phyloP scores from a whole-genome alignment of 805 yeast species.

The Lachancea thermotolerans region DNA sequence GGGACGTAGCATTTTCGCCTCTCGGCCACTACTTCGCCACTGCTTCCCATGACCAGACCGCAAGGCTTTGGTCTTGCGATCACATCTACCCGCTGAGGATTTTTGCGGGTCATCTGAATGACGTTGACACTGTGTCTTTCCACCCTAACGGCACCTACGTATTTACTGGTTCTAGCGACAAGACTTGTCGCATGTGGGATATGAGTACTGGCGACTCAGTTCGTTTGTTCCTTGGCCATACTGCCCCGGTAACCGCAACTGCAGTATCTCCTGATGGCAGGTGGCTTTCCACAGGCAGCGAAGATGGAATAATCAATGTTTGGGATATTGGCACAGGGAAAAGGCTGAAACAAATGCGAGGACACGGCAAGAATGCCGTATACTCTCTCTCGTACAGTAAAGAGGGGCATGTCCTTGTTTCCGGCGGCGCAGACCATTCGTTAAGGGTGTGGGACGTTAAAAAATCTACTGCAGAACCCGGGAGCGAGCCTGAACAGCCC shows the following conservation, averaged over 20 bases:
- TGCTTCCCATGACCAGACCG: conserved; percentile 96
- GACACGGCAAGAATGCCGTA: conserved; percentile 84
- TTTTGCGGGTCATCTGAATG: conserved; percentile 95
- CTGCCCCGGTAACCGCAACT: conserved; percentile 77
- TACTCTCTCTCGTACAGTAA: conserved; percentile 77
- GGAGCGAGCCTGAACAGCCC: conserved; percentile 70
- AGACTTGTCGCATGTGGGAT: conserved; percentile 98
- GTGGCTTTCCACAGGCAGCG: conserved; percentile 93
- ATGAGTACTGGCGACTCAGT: conserved; percentile 82
- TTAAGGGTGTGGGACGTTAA: conserved; percentile 96
- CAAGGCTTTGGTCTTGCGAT: conserved; percentile 95
- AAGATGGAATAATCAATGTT: conserved; percentile 77
- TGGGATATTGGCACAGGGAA: conserved; percentile 96
- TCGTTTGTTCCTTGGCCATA: conserved; percentile 86
- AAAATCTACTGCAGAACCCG: conserved; percentile 72
- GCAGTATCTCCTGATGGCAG: conserved; percentile 96
- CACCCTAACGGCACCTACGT: conserved; percentile 95
- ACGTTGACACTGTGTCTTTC: conserved; percentile 90
- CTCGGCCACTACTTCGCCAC: conserved; percentile 98
- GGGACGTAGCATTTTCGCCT: conserved; percentile 96
- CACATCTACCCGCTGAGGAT: conserved; percentile 93
- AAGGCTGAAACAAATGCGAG: conserved; percentile 82
- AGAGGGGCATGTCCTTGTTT: conserved; percentile 84
- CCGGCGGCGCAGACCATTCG: conserved; percentile 88
- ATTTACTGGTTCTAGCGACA: conserved; percentile 92